Percentiles rank a stretch among this genome's conserved stretches.
Evolutionary conservation across 805 yeast genomes (phyloP).

Genomic region (Wickerhamomyces tratensis): DNA sequence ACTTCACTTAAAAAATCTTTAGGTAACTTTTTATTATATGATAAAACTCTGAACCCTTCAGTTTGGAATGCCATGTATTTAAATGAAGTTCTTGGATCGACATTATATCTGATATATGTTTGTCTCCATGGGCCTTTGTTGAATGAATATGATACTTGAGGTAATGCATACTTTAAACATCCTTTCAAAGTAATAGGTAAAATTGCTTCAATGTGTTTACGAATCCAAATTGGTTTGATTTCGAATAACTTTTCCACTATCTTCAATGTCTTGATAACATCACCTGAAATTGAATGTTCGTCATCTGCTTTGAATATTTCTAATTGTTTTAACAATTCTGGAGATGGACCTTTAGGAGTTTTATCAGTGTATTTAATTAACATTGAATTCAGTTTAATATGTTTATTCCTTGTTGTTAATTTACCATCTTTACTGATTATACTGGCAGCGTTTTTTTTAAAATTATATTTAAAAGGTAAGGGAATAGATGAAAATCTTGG

Average conservation of each 20-base stretch:
- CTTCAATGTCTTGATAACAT: conserved; percentile 19
- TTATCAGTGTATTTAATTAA: conserved; percentile 38
- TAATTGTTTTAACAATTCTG: conserved; percentile 36
- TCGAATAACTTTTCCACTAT: conserved; percentile 40
- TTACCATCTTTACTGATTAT: conserved; percentile 34
- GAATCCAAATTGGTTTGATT: conserved; percentile 75
- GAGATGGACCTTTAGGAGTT: conserved; percentile 41
- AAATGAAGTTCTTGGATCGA: conserved; percentile 56
- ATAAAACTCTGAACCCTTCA: conserved; percentile 53
- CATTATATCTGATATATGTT: conserved; percentile 68
- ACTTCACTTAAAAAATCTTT: conserved; percentile 22
- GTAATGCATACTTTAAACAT: conserved; percentile 65
- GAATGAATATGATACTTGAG: conserved; percentile 73
- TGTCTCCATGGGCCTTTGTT: conserved; percentile 95
- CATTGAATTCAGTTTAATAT: conserved; percentile 42
- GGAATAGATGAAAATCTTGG: conserved; percentile 70
- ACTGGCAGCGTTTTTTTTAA: conserved; percentile 59
- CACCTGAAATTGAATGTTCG: conserved; percentile 15
- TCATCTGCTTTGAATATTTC: conserved; percentile 23
- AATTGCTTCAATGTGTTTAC: conserved; percentile 55
- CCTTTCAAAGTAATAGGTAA: conserved; percentile 34
- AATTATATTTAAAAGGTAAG: conserved; percentile 71
- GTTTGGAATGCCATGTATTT: conserved; percentile 64
- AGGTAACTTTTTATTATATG: conserved; percentile 21
- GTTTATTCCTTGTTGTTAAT: conserved; percentile 34